Base-by-base conservation (phyloP, 306 rosid species). In the Begonia fuchsioides region DNA sequence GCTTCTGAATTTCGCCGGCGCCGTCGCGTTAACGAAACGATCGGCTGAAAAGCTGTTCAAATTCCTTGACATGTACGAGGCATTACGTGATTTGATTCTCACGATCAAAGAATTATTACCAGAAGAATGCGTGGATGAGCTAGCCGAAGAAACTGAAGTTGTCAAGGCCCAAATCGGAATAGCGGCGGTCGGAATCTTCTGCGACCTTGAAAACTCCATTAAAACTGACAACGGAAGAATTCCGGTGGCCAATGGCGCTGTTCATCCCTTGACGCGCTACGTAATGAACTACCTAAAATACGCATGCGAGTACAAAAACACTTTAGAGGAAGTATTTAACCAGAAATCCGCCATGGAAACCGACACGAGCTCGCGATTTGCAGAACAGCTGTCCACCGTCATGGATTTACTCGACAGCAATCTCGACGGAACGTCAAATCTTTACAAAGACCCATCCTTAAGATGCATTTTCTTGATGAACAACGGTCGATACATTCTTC, bases 211-310 rank as follows among this genome's bases (percentile, higher is more conserved):
- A 41, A 80, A 75, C 59, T 80, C 87, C 13, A 73, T 87, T 32
- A 75, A 77, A 58, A 54, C 72, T 6, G 85, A 87, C 13, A 65
- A 65, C 0, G 79, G 79, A 44, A 75, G 56, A 59, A 71, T 64
- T 35, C 76, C 93, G 1, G 87, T 87, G 12, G 80, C 96, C 0
- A 72, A 76, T 6, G 96, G 96, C 6, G 80, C 80, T 1, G 78
- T 87, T 15, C 96, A 87, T 41, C 96, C 94, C 0, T 55, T 83
- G 63, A 75, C 82, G n/a, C 94, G 96, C 9, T 83, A 87, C 65
- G 77, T 81, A 4, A 68, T 87, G 75, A 87, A 87, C 44, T 87
- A 87, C 50, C 63, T 87, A 12, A 70, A 83, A 52, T 83, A 82
- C 56, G 78, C 80, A 3, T 80, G 93, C 54, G 96, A 79, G 78